Percentiles rank a stretch among this genome's conserved stretches.
phyloP scores from a whole-genome alignment of 1,284 basidiomycete genomes.

The Sporisorium scitamineum region DNA sequence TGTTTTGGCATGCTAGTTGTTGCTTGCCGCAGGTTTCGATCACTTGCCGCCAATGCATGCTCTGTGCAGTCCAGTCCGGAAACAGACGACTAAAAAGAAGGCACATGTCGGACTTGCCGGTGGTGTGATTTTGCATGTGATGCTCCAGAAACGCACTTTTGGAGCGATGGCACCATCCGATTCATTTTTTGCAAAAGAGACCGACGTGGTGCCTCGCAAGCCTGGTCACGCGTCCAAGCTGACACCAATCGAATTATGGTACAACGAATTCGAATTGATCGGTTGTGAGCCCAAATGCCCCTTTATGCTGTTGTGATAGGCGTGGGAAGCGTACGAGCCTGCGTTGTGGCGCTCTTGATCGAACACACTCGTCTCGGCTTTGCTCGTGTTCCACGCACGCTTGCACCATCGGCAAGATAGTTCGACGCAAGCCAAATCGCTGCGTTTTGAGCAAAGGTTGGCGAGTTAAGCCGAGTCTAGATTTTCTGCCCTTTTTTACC shows the following conservation, averaged over 20 bases:
- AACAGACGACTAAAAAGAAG: too few relatives aligned
- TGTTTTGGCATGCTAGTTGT: not conserved
- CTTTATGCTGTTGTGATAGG: not conserved
- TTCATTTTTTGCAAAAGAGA: not conserved
- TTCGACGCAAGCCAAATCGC: too few relatives aligned
- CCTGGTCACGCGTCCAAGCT: not conserved
- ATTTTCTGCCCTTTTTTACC: not conserved
- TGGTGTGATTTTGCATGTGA: slow-evolving; percentile 5
- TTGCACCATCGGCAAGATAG: slow-evolving; percentile 24
- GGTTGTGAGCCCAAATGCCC: too few relatives aligned
- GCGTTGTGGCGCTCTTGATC: not conserved
- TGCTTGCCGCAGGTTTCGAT: slow-evolving; percentile 1
- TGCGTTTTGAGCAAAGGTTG: too few relatives aligned
- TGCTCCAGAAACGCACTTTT: not conserved
- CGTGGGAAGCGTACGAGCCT: not conserved
- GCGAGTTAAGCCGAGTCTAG: too few relatives aligned
- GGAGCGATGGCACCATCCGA: slow-evolving; percentile 1
- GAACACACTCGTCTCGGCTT: not conserved
- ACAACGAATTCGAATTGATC: too few relatives aligned
- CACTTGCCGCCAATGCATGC: not conserved
- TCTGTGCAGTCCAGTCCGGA: not conserved
- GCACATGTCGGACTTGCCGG: too few relatives aligned
- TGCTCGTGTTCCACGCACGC: slow-evolving; percentile 2
- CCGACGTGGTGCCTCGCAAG: not conserved
- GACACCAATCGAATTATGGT: too few relatives aligned